phyloP scores from a whole-genome alignment of 2,329 filamentous ascomycete genomes.

The Parastagonospora nodorum region DNA sequence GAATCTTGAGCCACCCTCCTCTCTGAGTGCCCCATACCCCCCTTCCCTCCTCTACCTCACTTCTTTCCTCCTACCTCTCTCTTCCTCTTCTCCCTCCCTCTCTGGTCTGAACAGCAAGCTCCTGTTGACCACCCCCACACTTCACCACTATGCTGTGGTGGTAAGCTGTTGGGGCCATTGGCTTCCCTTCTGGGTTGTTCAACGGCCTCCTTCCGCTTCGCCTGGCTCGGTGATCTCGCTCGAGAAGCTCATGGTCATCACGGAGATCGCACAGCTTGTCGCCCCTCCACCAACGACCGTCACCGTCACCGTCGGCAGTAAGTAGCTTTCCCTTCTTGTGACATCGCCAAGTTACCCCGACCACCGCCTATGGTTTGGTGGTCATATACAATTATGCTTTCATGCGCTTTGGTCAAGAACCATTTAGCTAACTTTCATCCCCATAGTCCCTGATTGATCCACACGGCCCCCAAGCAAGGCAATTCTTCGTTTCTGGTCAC shows the following conservation, averaged over 20 bases:
- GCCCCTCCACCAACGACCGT: neutral
- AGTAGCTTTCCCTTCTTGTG: neutral
- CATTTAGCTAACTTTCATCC: neutral
- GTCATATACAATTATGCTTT: no score
- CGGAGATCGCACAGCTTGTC: neutral
- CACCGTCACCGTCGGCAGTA: slow-evolving; percentile 1
- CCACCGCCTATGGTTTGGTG: no score
- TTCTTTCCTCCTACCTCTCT: neutral
- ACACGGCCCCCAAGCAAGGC: neutral
- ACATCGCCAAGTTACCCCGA: neutral
- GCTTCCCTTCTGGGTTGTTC: neutral
- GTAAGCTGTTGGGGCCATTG: neutral
- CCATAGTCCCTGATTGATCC: neutral
- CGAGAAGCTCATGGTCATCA: neutral
- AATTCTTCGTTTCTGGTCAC: neutral
- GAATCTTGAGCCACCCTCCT: neutral
- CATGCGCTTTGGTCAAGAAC: neutral
- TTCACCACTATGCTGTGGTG: neutral
- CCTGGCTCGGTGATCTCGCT: neutral
- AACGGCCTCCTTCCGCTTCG: neutral
- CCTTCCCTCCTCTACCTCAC: neutral
- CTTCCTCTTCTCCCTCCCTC: neutral
- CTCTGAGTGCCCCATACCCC: neutral
- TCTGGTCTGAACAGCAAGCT: neutral
- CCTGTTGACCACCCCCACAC: no score